These are phyloP conservation scores for Trifolium subterraneum DNA, from an alignment of 306 rosid genomes.

Conservation along the genomic window DNA sequence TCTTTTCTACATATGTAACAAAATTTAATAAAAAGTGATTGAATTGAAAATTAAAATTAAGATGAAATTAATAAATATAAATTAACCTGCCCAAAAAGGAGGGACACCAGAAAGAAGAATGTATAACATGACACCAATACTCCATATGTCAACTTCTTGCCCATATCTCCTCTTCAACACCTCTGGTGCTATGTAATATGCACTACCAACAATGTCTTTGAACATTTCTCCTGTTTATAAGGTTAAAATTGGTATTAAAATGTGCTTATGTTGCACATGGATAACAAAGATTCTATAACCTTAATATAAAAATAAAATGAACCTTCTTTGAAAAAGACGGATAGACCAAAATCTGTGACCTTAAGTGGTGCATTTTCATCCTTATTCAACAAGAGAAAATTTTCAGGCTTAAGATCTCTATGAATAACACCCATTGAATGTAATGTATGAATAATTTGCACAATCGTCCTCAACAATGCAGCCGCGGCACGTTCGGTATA, in stretches of 20 bases:
- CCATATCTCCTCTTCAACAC: conserved; percentile 89
- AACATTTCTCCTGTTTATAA: conserved; percentile 66
- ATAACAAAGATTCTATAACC: neutral
- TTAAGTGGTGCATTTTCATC: conserved; percentile 54
- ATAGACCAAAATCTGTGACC: conserved; percentile 58
- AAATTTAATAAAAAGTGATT: neutral
- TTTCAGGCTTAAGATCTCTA: conserved; percentile 65
- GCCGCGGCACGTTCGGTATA: conserved; percentile 52
- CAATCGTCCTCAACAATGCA: conserved; percentile 43
- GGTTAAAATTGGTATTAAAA: neutral
- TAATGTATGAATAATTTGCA: conserved; percentile 42
- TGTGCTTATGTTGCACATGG: neutral
- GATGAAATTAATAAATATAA: neutral
- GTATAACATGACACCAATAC: conserved; percentile 91
- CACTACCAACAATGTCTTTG: conserved; percentile 92
- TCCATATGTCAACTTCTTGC: conserved; percentile 94
- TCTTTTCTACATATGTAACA: neutral
- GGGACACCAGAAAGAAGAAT: conserved; percentile 90
- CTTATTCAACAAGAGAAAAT: conserved; percentile 51
- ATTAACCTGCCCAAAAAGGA: conserved; percentile 92
- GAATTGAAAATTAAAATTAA: conserved; percentile 4
- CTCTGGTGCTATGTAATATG: conserved; percentile 95
- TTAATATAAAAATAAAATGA: neutral
- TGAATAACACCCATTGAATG: conserved; percentile 54
- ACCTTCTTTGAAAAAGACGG: conserved; percentile 57